Evolutionary conservation across 1,139 yeast species (phyloP), one percentile per base, ranked within the genome.

Genomic region (Nadsonia starkeyi-henricii): DNA sequence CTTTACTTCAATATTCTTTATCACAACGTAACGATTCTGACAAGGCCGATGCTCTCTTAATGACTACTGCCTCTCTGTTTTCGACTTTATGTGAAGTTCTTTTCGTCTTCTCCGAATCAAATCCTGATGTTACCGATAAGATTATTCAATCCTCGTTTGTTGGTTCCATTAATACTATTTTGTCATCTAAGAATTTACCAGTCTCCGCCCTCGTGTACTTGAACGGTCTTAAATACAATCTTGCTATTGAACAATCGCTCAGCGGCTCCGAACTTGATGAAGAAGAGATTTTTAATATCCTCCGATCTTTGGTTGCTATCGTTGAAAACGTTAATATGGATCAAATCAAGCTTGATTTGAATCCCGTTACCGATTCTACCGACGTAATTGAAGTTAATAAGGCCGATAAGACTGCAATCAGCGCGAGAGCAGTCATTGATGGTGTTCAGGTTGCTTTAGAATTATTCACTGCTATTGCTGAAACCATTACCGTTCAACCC

Each of bases 381-480:
- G 68, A 68, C 20, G 62, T 67, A 1, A 58, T 58, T n/a, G 65
- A 65, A 42, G 61, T 68, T 33, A 67, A 67, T 43, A 68, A 69
- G 43, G 64, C 67, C 23, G 65, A 68, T 7, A 74, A 71, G 42
- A 68, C 66, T 30, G 64, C 69, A 48, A 62, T 67, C 9, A 63
- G 62, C 18, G 79, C 85, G 7, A 73, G 78, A 55, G 66, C 75
- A 43, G 72, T 76, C 46, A 64, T 82, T 45, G 80, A 60, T 47
- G 73, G 83, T 2, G 68, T 84, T 33, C 95, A 85, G 57, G 72
- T 81, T 1, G 71, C 83, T 0, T 66, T 88, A 41, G 96, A 89
- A 60, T 64, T 89, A 39, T 69, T 85, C 36, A 79, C 96, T 1
- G 81, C 91, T 1, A 68, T 81, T 7, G 75, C 85, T 56, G 96